Conservation (phyloP, 192 early-diverging fungal genomes). For the Rhizophagus sp. region DNA sequence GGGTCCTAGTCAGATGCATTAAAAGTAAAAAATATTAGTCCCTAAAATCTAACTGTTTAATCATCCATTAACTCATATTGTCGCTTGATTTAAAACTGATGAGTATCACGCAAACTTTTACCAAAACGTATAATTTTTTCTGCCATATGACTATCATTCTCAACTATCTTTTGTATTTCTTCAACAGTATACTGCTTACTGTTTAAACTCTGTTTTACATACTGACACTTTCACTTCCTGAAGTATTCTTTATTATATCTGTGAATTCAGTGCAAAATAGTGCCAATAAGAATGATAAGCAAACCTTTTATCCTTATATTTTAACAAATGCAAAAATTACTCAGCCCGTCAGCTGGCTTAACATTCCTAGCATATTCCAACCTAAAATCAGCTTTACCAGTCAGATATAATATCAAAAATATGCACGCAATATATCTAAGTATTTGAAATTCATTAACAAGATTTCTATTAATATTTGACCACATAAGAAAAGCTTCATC, state of each 20-base stretch:
- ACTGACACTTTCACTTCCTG: too few relatives aligned
- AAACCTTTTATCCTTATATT: slow-evolving; percentile 13
- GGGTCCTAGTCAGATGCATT: too few relatives aligned
- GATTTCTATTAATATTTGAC: neutral
- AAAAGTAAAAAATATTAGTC: too few relatives aligned
- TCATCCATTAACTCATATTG: too few relatives aligned
- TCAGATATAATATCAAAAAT: neutral
- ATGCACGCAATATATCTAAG: neutral
- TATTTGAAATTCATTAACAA: neutral
- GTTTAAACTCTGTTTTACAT: too few relatives aligned
- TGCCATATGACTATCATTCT: too few relatives aligned
- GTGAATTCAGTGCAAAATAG: slow-evolving; percentile 9
- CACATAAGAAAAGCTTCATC: neutral
- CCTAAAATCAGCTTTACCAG: neutral
- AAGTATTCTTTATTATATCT: neutral
- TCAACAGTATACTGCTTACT: too few relatives aligned
- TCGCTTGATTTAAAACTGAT: too few relatives aligned
- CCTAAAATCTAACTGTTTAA: too few relatives aligned
- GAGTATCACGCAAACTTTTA: too few relatives aligned
- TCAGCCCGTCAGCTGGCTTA: neutral
- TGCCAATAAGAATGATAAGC: neutral
- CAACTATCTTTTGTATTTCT: too few relatives aligned
- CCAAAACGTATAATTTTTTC: too few relatives aligned
- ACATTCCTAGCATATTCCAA: slow-evolving; percentile 13
- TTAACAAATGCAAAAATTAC: neutral